A percentile compares a stretch with the other conserved stretches of the same genome.
phyloP scores from a whole-genome alignment of 805 yeast species.

The Kregervanrija fluxuum region DNA sequence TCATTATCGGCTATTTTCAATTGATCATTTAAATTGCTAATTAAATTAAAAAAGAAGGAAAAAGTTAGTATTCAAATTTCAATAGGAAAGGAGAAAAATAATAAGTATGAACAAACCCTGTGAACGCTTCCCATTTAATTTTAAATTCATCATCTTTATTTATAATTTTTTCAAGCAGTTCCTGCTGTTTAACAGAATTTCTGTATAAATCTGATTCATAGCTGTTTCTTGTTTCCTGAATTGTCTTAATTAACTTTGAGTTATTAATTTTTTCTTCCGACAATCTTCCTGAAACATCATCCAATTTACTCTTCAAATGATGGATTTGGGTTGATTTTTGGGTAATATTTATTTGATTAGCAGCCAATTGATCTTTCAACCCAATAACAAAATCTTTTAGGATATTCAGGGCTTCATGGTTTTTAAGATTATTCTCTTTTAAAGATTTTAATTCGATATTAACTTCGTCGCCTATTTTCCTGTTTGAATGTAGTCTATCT shows the following conservation, averaged over 20 bases:
- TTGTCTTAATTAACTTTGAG: conserved; percentile 17
- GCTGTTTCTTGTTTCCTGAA: conserved; percentile 10
- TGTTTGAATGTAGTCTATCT: conserved; percentile 1
- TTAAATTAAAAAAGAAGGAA: too few relatives aligned
- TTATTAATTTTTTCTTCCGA: conserved; percentile 40
- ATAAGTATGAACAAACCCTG: background rate
- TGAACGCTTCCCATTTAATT: background rate
- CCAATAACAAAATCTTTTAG: conserved; percentile 10
- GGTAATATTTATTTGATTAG: conserved; percentile 5
- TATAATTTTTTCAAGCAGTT: background rate
- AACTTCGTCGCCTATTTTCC: conserved; percentile 1
- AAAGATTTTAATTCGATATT: conserved; percentile 8
- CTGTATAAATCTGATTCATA: conserved; percentile 8
- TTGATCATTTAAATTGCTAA: too few relatives aligned
- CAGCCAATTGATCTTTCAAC: conserved; percentile 11
- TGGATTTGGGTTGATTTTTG: conserved; percentile 21
- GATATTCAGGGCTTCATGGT: conserved; percentile 6
- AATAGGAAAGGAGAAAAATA: background rate
- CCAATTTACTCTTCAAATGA: conserved; percentile 29
- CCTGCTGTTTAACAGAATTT: conserved; percentile 3
- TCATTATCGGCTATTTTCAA: too few relatives aligned
- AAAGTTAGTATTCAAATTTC: too few relatives aligned
- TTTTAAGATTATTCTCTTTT: conserved; percentile 3
- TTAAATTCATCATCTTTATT: background rate
- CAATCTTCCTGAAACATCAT: conserved; percentile 38